Evolutionary conservation across 768 basidiomycete species (phyloP).

Genomic region (Dentipellis fragilis): DNA sequence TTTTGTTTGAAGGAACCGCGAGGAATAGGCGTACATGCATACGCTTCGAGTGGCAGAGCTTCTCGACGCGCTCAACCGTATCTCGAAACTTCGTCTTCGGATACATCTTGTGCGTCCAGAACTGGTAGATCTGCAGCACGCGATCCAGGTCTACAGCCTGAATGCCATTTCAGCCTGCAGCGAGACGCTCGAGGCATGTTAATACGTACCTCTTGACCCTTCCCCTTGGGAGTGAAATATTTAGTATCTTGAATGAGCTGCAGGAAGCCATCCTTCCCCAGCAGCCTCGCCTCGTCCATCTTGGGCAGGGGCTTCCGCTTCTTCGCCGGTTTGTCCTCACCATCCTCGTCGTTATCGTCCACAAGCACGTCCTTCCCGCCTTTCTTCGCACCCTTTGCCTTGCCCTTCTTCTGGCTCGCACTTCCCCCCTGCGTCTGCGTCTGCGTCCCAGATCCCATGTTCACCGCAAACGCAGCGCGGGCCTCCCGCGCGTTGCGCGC

Average conservation of each 20-base stretch:
- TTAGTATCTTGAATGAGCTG: slow-evolving; percentile 68
- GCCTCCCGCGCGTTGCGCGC: slow-evolving; percentile 30
- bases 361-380: slow-evolving; percentile 24
- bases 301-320: slow-evolving; percentile 42
- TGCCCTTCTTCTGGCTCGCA: slow-evolving; percentile 22
- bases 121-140: slow-evolving; percentile 78
- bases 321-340: slow-evolving; percentile 27
- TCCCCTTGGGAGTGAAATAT: slow-evolving; percentile 73
- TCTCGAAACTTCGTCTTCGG: slow-evolving; percentile 84
- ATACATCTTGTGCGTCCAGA: slow-evolving; percentile 91
- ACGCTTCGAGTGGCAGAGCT: slow-evolving; percentile 73
- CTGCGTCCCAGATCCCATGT: slow-evolving; percentile 30
- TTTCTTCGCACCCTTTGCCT: slow-evolving; percentile 24
- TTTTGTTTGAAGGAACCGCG: neutral
- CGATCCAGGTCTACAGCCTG: slow-evolving; percentile 77
- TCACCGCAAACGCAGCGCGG: slow-evolving; percentile 28
- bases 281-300: slow-evolving; percentile 68
- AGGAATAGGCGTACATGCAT: slow-evolving; percentile 57
- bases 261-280: slow-evolving; percentile 72
- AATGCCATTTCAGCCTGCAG: neutral
- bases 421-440: slow-evolving; percentile 25
- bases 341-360: slow-evolving; percentile 19
- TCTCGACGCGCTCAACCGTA: slow-evolving; percentile 80
- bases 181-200: neutral
- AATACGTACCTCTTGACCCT: slow-evolving; percentile 76